Evolutionary conservation across 768 basidiomycete genomes (phyloP).

Genomic region (Panaeolus cyanescens): DNA sequence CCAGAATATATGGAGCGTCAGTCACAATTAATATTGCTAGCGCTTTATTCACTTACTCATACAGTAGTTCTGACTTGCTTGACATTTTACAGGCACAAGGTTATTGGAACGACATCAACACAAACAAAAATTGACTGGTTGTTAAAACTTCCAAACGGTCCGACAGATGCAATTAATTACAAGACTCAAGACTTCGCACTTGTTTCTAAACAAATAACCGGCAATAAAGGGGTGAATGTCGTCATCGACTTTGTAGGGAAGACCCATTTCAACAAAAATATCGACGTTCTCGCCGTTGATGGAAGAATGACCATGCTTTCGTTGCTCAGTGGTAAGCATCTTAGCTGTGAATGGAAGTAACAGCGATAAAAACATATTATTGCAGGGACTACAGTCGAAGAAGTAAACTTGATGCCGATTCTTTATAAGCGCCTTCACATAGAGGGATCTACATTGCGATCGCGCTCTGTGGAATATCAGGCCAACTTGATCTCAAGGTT

Average conservation of each 20-base stretch:
- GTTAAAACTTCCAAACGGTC: slow-evolving; percentile 61
- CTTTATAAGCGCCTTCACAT: slow-evolving; percentile 85
- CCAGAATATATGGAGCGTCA: slow-evolving; percentile 73
- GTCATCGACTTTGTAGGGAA: slow-evolving; percentile 85
- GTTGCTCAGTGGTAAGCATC: slow-evolving; percentile 59
- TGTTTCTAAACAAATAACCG: slow-evolving; percentile 68
- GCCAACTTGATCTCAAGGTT: slow-evolving; percentile 64
- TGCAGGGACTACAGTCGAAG: slow-evolving; percentile 52
- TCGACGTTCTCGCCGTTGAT: slow-evolving; percentile 68
- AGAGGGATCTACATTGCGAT: slow-evolving; percentile 85
- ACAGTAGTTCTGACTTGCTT: slow-evolving; percentile 1
- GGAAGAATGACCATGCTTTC: slow-evolving; percentile 75
- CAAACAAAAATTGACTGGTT: slow-evolving; percentile 82
- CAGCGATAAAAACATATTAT: slow-evolving; percentile 14
- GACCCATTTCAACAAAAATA: slow-evolving; percentile 73
- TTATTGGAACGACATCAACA: slow-evolving; percentile 86
- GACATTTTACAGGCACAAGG: slow-evolving; percentile 47
- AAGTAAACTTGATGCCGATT: slow-evolving; percentile 63
- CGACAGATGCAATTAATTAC: slow-evolving; percentile 83
- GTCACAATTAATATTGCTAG: slow-evolving; percentile 33
- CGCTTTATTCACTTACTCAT: neutral
- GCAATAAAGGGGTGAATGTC: slow-evolving; percentile 75
- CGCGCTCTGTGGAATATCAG: slow-evolving; percentile 77
- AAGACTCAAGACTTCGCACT: slow-evolving; percentile 80
- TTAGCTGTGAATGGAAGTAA: neutral